A percentile compares a stretch with the other conserved stretches of the same genome.
These are phyloP conservation scores for Cyclotella cryptica DNA, from an alignment of 108 stramenopile species.

Conservation along the genomic window DNA sequence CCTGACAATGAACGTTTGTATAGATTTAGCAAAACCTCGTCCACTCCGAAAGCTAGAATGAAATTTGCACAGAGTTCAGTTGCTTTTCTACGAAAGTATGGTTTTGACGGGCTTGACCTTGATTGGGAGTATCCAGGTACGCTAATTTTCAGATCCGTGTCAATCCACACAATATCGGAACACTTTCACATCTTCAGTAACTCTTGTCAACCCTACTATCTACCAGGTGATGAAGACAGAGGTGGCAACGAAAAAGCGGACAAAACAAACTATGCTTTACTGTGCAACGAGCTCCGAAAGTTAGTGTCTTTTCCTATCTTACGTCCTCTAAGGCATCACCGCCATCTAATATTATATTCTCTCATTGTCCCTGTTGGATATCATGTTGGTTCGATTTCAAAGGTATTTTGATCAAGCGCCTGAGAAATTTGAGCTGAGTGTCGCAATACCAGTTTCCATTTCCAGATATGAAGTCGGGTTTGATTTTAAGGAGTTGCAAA, in stretches of 20 bases:
- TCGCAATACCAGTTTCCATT: slow-evolving; percentile 46
- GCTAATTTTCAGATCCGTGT: background rate
- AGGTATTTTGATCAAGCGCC: slow-evolving; percentile 50
- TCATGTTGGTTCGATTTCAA: background rate
- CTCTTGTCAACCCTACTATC: background rate
- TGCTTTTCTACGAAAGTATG: slow-evolving; percentile 43
- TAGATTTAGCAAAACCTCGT: slow-evolving; percentile 38
- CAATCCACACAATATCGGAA: background rate
- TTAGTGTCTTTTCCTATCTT: background rate
- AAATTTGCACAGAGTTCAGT: slow-evolving; percentile 50
- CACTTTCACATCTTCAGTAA: too few species aligned
- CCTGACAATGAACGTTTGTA: slow-evolving; percentile 51
- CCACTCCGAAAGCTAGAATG: slow-evolving; percentile 36
- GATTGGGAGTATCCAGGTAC: slow-evolving; percentile 55
- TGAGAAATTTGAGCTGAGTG: slow-evolving; percentile 50
- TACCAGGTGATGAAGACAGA: slow-evolving; percentile 36
- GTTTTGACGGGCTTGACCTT: slow-evolving; percentile 51
- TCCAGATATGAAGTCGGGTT: slow-evolving; percentile 36
- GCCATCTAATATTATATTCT: background rate
- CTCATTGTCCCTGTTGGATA: background rate
- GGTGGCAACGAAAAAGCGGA: slow-evolving; percentile 46
- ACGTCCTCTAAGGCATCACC: background rate
- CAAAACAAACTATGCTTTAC: slow-evolving; percentile 43
- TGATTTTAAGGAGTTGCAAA: slow-evolving; percentile 40
- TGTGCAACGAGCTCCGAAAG: slow-evolving; percentile 47